Conservation (phyloP, 1,284 basidiomycete genomes). For the Pterulicium gracile region DNA sequence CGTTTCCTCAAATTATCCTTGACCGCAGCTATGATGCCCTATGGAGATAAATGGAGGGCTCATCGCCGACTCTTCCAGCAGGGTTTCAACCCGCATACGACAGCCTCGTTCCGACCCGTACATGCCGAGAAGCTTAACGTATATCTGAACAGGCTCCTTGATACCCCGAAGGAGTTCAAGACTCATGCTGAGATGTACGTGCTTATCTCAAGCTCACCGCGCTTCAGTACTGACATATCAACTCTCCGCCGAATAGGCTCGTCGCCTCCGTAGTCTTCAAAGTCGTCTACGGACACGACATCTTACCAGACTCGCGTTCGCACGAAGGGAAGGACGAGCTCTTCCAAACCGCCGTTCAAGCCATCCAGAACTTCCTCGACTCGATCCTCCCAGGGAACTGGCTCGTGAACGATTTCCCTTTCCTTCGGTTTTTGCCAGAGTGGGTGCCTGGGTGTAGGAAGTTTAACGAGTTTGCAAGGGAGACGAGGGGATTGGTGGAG, state of each 20-base stretch:
- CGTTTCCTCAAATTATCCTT: neutral
- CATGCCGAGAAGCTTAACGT: neutral
- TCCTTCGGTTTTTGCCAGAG: too few relatives aligned
- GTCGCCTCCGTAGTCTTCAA: too few relatives aligned
- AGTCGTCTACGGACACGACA: too few relatives aligned
- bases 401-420: too few relatives aligned
- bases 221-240: too few relatives aligned
- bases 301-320: too few relatives aligned
- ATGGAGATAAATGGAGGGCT: neutral
- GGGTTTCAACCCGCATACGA: conserved; percentile 4
- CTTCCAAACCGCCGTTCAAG: too few relatives aligned
- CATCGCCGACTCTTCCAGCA: conserved; percentile 10
- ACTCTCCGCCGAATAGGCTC: too few relatives aligned
- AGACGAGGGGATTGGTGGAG: conserved; percentile 11
- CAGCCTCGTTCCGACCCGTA: neutral
- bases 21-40: neutral
- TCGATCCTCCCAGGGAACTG: too few relatives aligned
- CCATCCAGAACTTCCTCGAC: too few relatives aligned
- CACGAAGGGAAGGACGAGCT: too few relatives aligned
- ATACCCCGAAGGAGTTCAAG: conserved; percentile 6
- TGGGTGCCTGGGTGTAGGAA: too few relatives aligned
- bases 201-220: neutral
- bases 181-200: conserved; percentile 6
- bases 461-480: conserved; percentile 15
- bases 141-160: conserved; percentile 4